Evolutionary conservation across 495 filamentous ascomycete genomes (phyloP), one percentile per base, ranked within the genome.

Genomic region (Penicillium antarcticum): DNA sequence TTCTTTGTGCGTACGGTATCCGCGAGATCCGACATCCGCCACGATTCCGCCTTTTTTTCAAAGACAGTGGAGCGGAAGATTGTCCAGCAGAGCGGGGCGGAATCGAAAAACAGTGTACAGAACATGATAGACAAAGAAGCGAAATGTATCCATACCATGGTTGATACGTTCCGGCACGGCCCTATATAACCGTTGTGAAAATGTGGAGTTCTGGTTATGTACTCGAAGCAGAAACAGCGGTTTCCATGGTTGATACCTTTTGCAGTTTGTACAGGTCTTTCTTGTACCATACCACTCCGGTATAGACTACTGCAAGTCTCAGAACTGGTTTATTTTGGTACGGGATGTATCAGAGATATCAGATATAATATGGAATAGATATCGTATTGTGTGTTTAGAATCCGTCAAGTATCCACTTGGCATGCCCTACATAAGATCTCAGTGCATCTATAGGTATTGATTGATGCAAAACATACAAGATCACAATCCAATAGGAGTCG

Each of bases 161-260:
- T 60, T 60, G 43, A 41, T 55, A 17, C 10, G 17, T 29, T 14
- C 49, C 62, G 62, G 62, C 42, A 55, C 62, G 59, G 59, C 56
- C 62, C 62, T 62, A 53, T n/a, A 57, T 31, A 62, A 60, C 62
- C 62, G 56, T 52, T 62, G 51, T 57, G 57, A 40, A 42, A 16
- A 46, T 35, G 62, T 62, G 59, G 62, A 63, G 59, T 43, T 42
- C 37, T 36, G 24, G 37, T 50, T 52, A 48, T 47, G 52, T 52
- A 59, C 24, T 51, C 34, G 34, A 52, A 46, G 19, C 11, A 10
- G 18, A 21, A 35, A 24, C 21, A 17, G 19, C 26, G 5, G 35
- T 60, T 57, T 51, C 56, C 45, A 57, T 55, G 61, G 55, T 56
- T 54, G 37, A 10, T 17, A 29, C 26, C 8, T 23, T 29, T 29